Evolutionary conservation across 192 early-diverging fungal genomes (phyloP), one percentile per base, ranked within the genome.

Genomic region (Podila epicladia): DNA sequence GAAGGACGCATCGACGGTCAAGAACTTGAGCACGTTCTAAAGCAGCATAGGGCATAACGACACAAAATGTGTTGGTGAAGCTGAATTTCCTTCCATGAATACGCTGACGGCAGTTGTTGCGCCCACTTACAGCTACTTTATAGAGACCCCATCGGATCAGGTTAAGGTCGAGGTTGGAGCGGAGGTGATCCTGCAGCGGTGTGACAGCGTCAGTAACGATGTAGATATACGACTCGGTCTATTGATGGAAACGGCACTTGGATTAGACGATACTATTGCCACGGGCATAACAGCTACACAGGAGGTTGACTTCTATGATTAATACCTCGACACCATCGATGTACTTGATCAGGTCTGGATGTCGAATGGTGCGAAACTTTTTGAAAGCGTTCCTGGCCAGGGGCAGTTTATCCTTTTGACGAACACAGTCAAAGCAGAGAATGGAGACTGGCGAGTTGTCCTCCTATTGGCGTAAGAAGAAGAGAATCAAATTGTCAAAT

Each of bases 321-420:
- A 53, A 50, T 85, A 94, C 94, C 91, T 98, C 97, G 15, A 92
- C 82, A 37, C 95, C 95, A 65, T 97, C 97, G 28, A 97, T 63
- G 79, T 94, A 98, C 41, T 87, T 87, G 60, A 97, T 83, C 35
- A 97, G 69, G 64, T 93, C 93, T 1, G 97, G 97, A 84, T 98
- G 96, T 62, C 97, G 88, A 62, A 99, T 87, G 15, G 97, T 98
- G 24, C 94, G 90, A 74, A 93, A 88, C 62, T 94, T 89, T 82
- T 93, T 93, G 67, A 96, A 91, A 3, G 94, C 93, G 74, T 99
- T 98, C 69, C 90, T 88, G 20, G 97, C 96, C n/a, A 97, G 86
- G 3, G 89, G 88, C n/a, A 96, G 66, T 67, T 87, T 91, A 67
- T 94, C 92, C 37, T 85, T 77, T 59, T 93, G 84, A 48, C 86